A percentile compares a stretch with the other conserved stretches of the same genome.
These are phyloP conservation scores for Acer campestre DNA, from an alignment of 345 rosid genomes.

Conservation along the genomic window DNA sequence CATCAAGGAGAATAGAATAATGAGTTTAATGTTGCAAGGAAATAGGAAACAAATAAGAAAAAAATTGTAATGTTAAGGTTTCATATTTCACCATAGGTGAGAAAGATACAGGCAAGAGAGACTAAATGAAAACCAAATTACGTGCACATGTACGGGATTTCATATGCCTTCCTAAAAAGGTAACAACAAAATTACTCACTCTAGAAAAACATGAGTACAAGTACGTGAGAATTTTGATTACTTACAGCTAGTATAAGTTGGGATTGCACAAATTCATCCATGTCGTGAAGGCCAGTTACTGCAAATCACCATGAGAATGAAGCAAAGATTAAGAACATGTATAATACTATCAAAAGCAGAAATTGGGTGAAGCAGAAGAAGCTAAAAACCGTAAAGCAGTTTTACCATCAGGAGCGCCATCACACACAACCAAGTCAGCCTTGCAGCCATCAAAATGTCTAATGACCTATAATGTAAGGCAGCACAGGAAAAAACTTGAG, in stretches of 20 bases:
- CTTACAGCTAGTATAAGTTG: slow-evolving; percentile 95
- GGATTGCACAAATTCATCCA: slow-evolving; percentile 98
- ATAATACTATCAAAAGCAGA: not conserved
- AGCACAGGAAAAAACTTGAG: not conserved
- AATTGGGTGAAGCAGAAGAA: not conserved
- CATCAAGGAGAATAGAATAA: not conserved
- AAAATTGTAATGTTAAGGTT: not conserved
- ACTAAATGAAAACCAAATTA: not conserved
- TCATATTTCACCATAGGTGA: not conserved
- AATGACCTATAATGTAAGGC: slow-evolving; percentile 58
- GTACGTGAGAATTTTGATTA: slow-evolving; percentile 5
- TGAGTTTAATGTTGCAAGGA: slow-evolving; percentile 2
- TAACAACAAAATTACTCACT: not conserved
- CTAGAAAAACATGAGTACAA: not conserved
- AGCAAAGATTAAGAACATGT: slow-evolving; percentile 15
- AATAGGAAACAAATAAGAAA: not conserved
- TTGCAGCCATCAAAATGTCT: slow-evolving; percentile 95
- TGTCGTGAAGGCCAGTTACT: slow-evolving; percentile 98
- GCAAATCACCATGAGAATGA: slow-evolving; percentile 32
- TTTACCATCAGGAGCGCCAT: slow-evolving; percentile 98
- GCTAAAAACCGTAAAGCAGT: slow-evolving; percentile 13
- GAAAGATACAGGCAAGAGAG: not conserved
- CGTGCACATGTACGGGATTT: not conserved
- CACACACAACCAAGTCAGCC: slow-evolving; percentile 98
- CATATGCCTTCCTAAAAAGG: not conserved